phyloP scores from a whole-genome alignment of 352 stramenopile species.

The Blastocystis sp. region DNA sequence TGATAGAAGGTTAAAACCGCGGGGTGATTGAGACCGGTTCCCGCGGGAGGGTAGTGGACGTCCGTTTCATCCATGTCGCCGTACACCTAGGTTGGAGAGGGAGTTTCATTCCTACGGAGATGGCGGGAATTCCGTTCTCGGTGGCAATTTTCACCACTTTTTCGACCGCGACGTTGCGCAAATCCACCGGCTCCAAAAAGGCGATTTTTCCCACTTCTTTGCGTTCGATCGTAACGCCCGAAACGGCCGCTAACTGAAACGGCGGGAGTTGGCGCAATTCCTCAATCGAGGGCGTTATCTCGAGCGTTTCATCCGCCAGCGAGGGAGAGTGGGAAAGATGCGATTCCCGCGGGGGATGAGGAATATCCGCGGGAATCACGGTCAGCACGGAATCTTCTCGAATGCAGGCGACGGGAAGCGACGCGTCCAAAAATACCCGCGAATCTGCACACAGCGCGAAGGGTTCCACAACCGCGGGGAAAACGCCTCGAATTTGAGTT shows the following conservation, averaged over 20 bases:
- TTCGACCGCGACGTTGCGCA: neutral
- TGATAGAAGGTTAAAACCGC: conserved; percentile 32
- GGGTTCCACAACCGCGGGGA: too few relatives aligned
- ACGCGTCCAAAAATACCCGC: too few relatives aligned
- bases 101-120: neutral
- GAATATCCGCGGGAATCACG: neutral
- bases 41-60: neutral
- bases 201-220: conserved; percentile 8
- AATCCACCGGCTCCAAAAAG: conserved; percentile 5
- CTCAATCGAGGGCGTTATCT: neutral
- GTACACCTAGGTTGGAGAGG: neutral
- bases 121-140: neutral
- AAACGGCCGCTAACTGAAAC: neutral
- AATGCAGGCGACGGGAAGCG: too few relatives aligned
- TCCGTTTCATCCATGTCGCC: neutral
- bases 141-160: neutral
- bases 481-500: too few relatives aligned
- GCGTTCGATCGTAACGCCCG: neutral
- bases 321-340: neutral
- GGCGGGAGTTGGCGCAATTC: neutral
- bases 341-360: neutral
- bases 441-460: too few relatives aligned
- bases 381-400: too few relatives aligned
- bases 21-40: conserved; percentile 17
- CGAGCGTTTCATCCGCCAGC: neutral